Evolutionary conservation across 768 basidiomycete genomes (phyloP).

Genomic region (Scleroderma bovista): DNA sequence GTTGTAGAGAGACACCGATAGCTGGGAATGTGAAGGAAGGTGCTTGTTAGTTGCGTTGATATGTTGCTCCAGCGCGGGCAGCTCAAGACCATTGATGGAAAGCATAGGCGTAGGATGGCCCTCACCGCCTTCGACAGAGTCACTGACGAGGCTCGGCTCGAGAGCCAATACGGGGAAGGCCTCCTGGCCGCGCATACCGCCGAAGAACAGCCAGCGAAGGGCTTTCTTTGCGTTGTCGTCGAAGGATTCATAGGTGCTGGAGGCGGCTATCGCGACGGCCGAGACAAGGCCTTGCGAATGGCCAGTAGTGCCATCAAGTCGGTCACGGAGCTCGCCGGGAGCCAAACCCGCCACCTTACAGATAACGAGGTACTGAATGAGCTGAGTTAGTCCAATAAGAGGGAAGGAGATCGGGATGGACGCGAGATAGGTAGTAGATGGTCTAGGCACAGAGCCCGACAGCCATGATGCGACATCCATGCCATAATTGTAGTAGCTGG

Average conservation of each 20-base stretch:
- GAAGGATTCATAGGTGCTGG: constrained; percentile 70
- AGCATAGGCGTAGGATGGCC: constrained; percentile 93
- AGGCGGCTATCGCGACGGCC: constrained; percentile 84
- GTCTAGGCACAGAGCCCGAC: constrained; percentile 59
- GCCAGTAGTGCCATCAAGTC: constrained; percentile 84
- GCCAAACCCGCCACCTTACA: constrained; percentile 70
- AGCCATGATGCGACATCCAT: constrained; percentile 86
- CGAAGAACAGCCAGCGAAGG: constrained; percentile 88
- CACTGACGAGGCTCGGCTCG: constrained; percentile 82
- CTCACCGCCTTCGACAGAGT: constrained; percentile 88
- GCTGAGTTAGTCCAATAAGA: constrained; percentile 93
- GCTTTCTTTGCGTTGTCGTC: constrained; percentile 75
- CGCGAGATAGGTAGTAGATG: constrained; percentile 80
- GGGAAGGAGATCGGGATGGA: constrained; percentile 93
- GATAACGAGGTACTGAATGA: constrained; percentile 84
- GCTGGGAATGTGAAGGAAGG: constrained; percentile 70
- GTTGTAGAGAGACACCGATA: constrained; percentile 88
- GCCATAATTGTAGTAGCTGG: constrained; percentile 71
- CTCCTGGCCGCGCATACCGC: constrained; percentile 89
- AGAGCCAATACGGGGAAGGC: constrained; percentile 89
- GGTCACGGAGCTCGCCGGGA: constrained; percentile 73
- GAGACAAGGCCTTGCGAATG: constrained; percentile 97
- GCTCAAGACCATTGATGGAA: constrained; percentile 73
- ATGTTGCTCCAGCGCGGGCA: constrained; percentile 75
- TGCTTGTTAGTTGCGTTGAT: constrained; percentile 84